A percentile compares a stretch with the other conserved stretches of the same genome.
Conservation (phyloP, 176 grass and related monocot species). For the Aechmea fasciata region DNA sequence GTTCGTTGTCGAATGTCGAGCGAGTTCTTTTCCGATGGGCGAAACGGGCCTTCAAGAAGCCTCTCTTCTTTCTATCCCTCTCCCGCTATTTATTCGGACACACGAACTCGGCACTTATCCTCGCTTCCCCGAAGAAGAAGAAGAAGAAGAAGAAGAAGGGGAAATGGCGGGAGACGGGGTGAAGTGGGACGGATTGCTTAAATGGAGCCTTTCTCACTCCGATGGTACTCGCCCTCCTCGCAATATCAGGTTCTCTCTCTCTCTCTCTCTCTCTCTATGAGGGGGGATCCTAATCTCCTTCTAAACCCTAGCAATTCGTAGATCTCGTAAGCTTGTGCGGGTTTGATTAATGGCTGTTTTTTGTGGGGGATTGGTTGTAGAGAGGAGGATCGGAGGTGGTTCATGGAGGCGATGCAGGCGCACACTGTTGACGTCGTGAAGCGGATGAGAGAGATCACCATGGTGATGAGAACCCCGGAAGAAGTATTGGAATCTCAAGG, state of each 20-base stretch:
- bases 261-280: not conserved
- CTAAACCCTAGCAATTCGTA: not conserved
- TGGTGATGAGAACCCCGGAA: slow-evolving; percentile 66
- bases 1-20: too few species aligned
- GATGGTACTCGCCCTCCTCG: slow-evolving; percentile 44
- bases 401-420: slow-evolving; percentile 63
- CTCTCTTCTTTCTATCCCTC: too few species aligned
- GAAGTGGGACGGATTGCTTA: slow-evolving; percentile 48
- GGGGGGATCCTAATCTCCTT: not conserved
- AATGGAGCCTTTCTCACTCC: slow-evolving; percentile 82
- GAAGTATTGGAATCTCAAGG: slow-evolving; percentile 60
- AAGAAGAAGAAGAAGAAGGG: too few species aligned
- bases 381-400: slow-evolving; percentile 66
- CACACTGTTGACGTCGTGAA: slow-evolving; percentile 58
- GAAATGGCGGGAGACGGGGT: too few species aligned
- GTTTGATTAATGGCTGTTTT: too few species aligned
- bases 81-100: too few species aligned
- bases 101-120: too few species aligned
- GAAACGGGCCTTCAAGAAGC: too few species aligned
- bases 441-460: slow-evolving; percentile 70
- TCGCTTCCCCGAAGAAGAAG: too few species aligned
- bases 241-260: slow-evolving; percentile 21
- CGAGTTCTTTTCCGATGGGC: too few species aligned
- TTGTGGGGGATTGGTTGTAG: slow-evolving; percentile 12
- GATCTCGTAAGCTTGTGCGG: not conserved